Base-by-base conservation (phyloP, 305 asterid genomes). In the Rubia balearica region DNA sequence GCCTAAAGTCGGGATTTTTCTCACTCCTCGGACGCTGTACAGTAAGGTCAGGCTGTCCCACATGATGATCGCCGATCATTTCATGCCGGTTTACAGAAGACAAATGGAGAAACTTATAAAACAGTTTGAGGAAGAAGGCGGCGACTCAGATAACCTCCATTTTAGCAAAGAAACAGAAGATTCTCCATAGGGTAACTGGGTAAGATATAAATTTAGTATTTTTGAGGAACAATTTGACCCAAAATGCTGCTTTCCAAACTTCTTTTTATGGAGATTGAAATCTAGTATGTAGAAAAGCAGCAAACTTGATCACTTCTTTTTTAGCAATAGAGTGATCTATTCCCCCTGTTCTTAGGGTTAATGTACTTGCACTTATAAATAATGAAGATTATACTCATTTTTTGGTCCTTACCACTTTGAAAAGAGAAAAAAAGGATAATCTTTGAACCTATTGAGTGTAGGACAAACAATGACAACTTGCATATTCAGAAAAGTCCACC, bases 11-110 rank as follows among this genome's bases (percentile, higher is more conserved):
- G 93, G 88, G 61, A 86, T 94, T 56, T 94, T 89, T 80, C 88
- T 85, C 60, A 91, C 96, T 43, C 84, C 93, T 4, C 76, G 99
- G 76, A 83, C 91, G 6, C 72, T 88, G 75, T 94, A 94, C 64
- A 88, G 95, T 77, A 94, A 94, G 72, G 56, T 94, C 41, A 87
- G 99, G 86, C 80, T 94, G 64, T 94, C 98, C 27, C 91, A 87
- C 76, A 88, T 83, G 9, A 94, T 94, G 99, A 87, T 94, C 41
- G 90, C 92, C 1, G 99, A 94, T 71, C 99, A 94, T 80, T 90
- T 88, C 78, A 94, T 94, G 99, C 99, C 98, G 0, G 89, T 85
- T 60, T 94, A 94, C 75, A 86, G 95, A 83, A 81, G 90, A 70
- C 91, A 87, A 61, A 88, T 94, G 13, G 97, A 94, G 69, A 88